These are phyloP conservation scores for Halophytophthora polymorphica DNA, from an alignment of 352 stramenopile genomes.

Conservation along the genomic window DNA sequence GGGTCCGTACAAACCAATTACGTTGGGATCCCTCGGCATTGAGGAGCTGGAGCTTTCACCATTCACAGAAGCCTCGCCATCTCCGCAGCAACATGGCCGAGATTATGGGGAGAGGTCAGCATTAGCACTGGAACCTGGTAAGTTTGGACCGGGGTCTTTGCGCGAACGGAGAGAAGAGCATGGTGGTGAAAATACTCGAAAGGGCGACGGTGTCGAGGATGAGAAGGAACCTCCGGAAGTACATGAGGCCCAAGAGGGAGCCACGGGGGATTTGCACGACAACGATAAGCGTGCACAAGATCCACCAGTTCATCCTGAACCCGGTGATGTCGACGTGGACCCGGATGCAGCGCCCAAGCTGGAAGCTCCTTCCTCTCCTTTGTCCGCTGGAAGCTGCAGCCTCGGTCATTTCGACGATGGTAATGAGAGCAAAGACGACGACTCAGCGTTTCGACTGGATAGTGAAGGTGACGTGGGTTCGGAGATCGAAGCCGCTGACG, in stretches of 20 bases:
- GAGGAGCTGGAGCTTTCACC: constrained; percentile 43
- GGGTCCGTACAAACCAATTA: constrained; percentile 27
- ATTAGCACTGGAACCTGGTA: not conserved
- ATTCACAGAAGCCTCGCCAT: constrained; percentile 1
- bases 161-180: not conserved
- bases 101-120: not conserved
- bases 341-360: too few species aligned
- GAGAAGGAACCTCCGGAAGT: not conserved
- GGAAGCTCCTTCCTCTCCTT: not conserved
- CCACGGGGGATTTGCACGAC: not conserved
- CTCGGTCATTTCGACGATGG: not conserved
- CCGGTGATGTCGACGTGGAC: not conserved
- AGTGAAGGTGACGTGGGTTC: not conserved
- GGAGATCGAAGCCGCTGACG: too few species aligned
- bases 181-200: not conserved
- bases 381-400: not conserved
- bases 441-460: not conserved
- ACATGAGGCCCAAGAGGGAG: not conserved
- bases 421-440: not conserved
- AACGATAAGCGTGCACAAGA: not conserved
- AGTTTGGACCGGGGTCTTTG: not conserved
- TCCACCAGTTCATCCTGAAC: not conserved
- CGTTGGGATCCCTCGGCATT: constrained; percentile 41
- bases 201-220: not conserved
- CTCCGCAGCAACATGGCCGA: not conserved